Evolutionary conservation across 148 eudicot genomes (phyloP).

Genomic region (Rhododendron henanense): DNA sequence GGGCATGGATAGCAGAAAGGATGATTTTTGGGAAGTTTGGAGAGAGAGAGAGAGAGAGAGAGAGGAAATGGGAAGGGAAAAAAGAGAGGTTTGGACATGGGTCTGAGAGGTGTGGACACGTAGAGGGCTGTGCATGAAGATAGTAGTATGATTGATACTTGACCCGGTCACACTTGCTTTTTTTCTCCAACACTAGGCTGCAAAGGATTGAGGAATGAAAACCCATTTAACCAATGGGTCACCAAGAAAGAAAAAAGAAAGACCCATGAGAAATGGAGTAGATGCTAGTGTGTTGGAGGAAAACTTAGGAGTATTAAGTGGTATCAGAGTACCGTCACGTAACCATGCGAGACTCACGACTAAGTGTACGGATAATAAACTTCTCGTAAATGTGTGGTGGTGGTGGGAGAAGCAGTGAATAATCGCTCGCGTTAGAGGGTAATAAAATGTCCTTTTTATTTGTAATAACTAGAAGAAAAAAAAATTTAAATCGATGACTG

Average conservation of each 20-base stretch:
- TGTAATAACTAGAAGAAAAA: no score
- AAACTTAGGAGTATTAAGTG: background rate
- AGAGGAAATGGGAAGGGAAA: background rate
- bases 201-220: background rate
- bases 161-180: background rate
- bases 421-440: no score
- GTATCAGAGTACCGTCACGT: no score
- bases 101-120: constrained; percentile 1
- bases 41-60: constrained; percentile 6
- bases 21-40: background rate
- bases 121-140: constrained; percentile 4
- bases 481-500: no score
- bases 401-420: no score
- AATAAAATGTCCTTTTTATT: no score
- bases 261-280: background rate
- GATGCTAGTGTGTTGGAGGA: background rate
- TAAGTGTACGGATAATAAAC: no score
- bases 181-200: background rate
- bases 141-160: background rate
- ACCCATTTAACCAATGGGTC: background rate
- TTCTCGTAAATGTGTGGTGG: no score
- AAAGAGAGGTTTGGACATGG: constrained; percentile 1
- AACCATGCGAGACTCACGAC: no score
- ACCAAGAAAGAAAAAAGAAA: background rate
- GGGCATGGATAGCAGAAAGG: background rate